phyloP scores from a whole-genome alignment of 345 rosid species.

The Turnera subulata region DNA sequence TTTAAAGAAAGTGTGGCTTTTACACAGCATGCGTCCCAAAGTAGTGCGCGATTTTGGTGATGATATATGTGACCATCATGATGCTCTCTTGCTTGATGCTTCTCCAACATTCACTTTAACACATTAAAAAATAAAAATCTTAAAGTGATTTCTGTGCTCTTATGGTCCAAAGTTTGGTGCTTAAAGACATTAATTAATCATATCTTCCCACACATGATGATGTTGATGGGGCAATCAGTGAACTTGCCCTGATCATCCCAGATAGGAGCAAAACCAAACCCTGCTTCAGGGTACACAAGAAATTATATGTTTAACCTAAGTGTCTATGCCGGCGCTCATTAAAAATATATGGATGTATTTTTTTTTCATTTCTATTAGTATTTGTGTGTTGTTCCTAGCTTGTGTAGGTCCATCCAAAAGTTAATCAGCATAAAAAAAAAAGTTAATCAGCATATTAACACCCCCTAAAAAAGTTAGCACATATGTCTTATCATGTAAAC shows the following conservation, averaged over 20 bases:
- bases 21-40: conserved; percentile 14
- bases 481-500: too few relatives aligned
- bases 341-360: not conserved
- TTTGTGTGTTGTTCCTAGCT: too few relatives aligned
- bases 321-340: too few relatives aligned
- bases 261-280: not conserved
- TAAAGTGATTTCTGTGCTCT: not conserved
- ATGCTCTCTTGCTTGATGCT: conserved; percentile 28
- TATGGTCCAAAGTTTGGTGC: conserved; percentile 1
- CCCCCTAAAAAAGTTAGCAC: too few relatives aligned
- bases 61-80: conserved; percentile 11
- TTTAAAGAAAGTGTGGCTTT: not conserved
- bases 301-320: not conserved
- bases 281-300: not conserved
- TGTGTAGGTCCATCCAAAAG: not conserved
- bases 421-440: too few relatives aligned
- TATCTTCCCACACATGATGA: not conserved
- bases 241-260: not conserved
- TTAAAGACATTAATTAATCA: not conserved
- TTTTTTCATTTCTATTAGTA: not conserved
- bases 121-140: not conserved
- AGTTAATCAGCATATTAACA: too few relatives aligned
- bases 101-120: conserved; percentile 23
- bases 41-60: conserved; percentile 16
- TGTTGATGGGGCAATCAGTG: not conserved